These are phyloP conservation scores for Chytriomyces sp. DNA, from an alignment of 192 early-diverging fungal genomes.

Conservation along the genomic window DNA sequence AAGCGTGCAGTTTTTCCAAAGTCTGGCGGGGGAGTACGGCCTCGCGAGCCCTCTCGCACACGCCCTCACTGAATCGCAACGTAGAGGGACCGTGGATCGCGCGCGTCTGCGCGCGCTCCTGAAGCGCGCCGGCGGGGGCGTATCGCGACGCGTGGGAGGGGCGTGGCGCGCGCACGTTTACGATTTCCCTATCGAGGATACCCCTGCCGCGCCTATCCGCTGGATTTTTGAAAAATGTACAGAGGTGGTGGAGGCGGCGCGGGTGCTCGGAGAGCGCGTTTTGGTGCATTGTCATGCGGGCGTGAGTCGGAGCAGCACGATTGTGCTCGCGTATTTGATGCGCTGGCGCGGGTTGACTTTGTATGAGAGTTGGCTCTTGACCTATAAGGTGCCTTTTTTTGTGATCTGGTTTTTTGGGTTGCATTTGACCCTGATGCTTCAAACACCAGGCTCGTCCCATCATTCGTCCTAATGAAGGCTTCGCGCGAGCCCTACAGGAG, in stretches of 20 bases:
- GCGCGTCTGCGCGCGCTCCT: background rate
- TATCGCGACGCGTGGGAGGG: background rate
- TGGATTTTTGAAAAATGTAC: conserved; percentile 44
- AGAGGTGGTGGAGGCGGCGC: conserved; percentile 35
- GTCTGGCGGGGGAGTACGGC: conserved; percentile 6
- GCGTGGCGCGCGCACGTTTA: conserved; percentile 27
- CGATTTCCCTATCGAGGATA: conserved; percentile 49
- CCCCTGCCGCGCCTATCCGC: conserved; percentile 39
- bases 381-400: conserved; percentile 30
- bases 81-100: background rate
- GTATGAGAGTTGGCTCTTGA: conserved; percentile 48
- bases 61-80: background rate
- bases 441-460: conserved; percentile 39
- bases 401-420: background rate
- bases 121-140: background rate
- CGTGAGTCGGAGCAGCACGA: conserved; percentile 59
- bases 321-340: conserved; percentile 66
- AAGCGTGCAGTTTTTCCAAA: conserved; percentile 13
- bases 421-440: background rate
- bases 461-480: conserved; percentile 55
- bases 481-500: conserved; percentile 44
- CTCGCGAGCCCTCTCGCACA: conserved; percentile 9
- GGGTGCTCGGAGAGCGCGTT: conserved; percentile 33
- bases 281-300: conserved; percentile 64
- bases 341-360: conserved; percentile 36